A percentile compares a stretch with the other conserved stretches of the same genome.
phyloP scores from a whole-genome alignment of 371 early-diverging fungal genomes.

The Parasitella parasitica region DNA sequence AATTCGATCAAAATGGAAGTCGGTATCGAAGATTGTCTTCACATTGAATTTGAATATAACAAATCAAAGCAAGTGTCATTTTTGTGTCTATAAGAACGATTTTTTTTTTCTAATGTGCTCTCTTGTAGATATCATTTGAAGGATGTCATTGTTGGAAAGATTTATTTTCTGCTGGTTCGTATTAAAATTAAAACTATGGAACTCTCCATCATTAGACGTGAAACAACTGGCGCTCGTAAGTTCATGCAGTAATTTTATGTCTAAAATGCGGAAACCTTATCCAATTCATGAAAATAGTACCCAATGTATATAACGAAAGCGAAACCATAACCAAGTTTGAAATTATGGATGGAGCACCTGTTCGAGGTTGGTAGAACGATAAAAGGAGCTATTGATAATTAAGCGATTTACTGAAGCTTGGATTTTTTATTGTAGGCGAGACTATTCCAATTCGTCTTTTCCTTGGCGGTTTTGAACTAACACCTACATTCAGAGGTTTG shows the following conservation, averaged over 20 bases:
- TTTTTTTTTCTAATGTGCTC: not conserved
- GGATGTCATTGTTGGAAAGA: conserved; percentile 98
- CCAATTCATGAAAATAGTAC: conserved; percentile 50
- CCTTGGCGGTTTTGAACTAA: conserved; percentile 95
- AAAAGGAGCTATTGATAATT: not conserved
- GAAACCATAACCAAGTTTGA: conserved; percentile 98
- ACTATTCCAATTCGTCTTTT: conserved; percentile 97
- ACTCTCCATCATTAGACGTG: conserved; percentile 95
- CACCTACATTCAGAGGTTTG: conserved; percentile 74
- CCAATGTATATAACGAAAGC: conserved; percentile 96
- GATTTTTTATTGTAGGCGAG: conserved; percentile 56
- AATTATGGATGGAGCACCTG: conserved; percentile 99
- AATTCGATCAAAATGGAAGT: conserved; percentile 95
- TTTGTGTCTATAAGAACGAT: too few relatives aligned
- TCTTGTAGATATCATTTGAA: conserved; percentile 80
- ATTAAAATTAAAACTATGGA: conserved; percentile 99
- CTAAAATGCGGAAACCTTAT: not conserved
- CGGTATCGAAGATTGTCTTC: conserved; percentile 93
- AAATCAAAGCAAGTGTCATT: conserved; percentile 84
- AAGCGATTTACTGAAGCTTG: not conserved
- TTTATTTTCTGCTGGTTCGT: conserved; percentile 97
- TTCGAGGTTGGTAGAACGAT: conserved; percentile 61
- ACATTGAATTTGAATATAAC: conserved; percentile 95
- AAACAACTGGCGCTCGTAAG: conserved; percentile 86
- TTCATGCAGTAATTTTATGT: not conserved